These are phyloP conservation scores for Selaginella moellendorffii DNA, from an alignment of 75 land plant species.

Conservation along the genomic window DNA sequence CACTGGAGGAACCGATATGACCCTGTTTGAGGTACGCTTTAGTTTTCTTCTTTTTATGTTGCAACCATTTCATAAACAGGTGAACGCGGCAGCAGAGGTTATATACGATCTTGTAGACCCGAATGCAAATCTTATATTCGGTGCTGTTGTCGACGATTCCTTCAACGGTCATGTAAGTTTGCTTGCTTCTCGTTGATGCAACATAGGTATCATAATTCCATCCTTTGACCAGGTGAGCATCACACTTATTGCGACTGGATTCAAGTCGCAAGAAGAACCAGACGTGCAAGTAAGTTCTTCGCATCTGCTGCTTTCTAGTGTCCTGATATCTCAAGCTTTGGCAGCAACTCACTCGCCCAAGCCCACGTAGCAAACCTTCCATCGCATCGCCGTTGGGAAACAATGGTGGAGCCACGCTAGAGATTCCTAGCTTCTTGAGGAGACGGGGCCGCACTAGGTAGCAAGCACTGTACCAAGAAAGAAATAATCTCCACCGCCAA, in stretches of 20 bases:
- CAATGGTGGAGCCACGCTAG: constrained; percentile 41
- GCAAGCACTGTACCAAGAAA: too few relatives aligned
- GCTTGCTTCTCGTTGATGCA: background rate
- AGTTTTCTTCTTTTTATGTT: constrained; percentile 1
- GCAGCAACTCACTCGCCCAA: constrained; percentile 2
- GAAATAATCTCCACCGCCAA: too few relatives aligned
- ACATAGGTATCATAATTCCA: background rate
- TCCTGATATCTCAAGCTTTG: background rate
- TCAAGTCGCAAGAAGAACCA: constrained; percentile 68
- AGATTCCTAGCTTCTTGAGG: constrained; percentile 65
- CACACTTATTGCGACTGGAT: constrained; percentile 90
- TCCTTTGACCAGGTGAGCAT: constrained; percentile 65
- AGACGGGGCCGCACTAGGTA: constrained; percentile 50
- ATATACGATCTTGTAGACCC: constrained; percentile 97
- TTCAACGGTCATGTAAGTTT: constrained; percentile 67
- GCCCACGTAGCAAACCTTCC: constrained; percentile 26
- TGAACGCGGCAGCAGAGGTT: constrained; percentile 97
- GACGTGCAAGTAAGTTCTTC: constrained; percentile 33
- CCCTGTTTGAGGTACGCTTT: constrained; percentile 61
- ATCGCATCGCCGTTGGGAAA: constrained; percentile 23
- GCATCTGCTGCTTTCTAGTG: constrained; percentile 26
- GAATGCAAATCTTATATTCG: constrained; percentile 89
- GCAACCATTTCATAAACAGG: constrained; percentile 24
- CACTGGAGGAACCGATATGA: constrained; percentile 88
- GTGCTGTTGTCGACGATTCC: constrained; percentile 87